phyloP scores from a whole-genome alignment of 371 early-diverging fungal species.

The Rhizopus sp. region DNA sequence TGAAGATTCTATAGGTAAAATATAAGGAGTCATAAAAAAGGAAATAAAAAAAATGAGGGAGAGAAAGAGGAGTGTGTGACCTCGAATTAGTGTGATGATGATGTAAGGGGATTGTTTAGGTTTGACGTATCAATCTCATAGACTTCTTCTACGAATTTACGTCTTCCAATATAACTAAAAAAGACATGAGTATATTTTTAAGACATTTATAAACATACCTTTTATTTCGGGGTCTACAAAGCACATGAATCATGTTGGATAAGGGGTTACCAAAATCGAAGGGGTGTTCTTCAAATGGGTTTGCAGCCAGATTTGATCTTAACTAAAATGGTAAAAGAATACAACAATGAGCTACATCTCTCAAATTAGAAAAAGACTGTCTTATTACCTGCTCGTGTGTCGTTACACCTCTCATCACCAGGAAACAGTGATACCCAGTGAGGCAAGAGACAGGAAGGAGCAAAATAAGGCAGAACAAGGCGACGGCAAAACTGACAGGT shows the following conservation, averaged over 20 bases:
- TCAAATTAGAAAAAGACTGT: constrained; percentile 2
- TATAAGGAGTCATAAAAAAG: constrained; percentile 31
- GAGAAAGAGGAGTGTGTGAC: constrained; percentile 5
- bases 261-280: constrained; percentile 50
- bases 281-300: constrained; percentile 38
- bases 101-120: not conserved
- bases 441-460: constrained; percentile 69
- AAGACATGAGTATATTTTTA: not conserved
- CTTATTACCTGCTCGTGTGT: constrained; percentile 82
- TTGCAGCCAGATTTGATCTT: constrained; percentile 42
- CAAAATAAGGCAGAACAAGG: constrained; percentile 66
- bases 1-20: constrained; percentile 20
- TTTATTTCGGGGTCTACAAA: constrained; percentile 62
- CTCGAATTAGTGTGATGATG: not conserved
- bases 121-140: constrained; percentile 2
- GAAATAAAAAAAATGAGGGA: constrained; percentile 5
- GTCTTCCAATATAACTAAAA: constrained; percentile 25
- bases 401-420: constrained; percentile 73
- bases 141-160: constrained; percentile 22
- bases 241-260: constrained; percentile 52
- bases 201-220: constrained; percentile 37
- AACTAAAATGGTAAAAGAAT: constrained; percentile 20
- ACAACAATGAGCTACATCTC: not conserved
- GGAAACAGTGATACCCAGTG: constrained; percentile 74
- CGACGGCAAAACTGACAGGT: not conserved